Evolutionary conservation across 192 early-diverging fungal genomes (phyloP).

Genomic region (Rhizophagus clarus): DNA sequence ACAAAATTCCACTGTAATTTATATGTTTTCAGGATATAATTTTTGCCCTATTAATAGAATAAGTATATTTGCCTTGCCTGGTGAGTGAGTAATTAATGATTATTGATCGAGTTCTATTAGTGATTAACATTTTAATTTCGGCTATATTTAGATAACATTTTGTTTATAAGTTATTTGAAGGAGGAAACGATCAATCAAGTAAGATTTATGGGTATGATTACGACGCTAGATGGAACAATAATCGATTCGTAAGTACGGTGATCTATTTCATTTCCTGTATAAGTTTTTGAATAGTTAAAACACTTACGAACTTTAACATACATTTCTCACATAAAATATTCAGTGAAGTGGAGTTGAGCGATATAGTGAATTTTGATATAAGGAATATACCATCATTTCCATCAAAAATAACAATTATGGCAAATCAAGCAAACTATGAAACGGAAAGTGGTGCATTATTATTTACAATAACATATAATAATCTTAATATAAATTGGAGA

Average conservation of each 20-base stretch:
- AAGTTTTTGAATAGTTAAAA: not conserved
- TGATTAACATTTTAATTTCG: not conserved
- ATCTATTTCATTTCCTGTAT: not conserved
- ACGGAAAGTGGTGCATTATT: not conserved
- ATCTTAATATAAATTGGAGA: not conserved
- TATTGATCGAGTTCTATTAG: not conserved
- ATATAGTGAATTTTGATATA: not conserved
- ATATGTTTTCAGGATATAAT: not conserved
- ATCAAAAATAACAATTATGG: not conserved
- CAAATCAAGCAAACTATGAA: not conserved
- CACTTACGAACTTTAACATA: too few species aligned
- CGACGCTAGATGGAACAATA: not conserved
- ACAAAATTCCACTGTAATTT: not conserved
- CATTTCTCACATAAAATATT: too few species aligned
- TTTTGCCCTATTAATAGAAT: slow-evolving; percentile 3
- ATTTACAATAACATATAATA: not conserved
- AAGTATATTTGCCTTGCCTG: not conserved
- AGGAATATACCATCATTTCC: not conserved
- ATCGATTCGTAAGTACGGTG: not conserved
- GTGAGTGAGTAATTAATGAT: not conserved
- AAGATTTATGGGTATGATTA: not conserved
- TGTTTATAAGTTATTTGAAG: not conserved
- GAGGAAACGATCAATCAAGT: not conserved
- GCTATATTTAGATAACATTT: not conserved
- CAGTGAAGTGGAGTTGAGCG: not conserved